Base-by-base conservation (phyloP, 129 eudicot species). In the Lonicera japonica region DNA sequence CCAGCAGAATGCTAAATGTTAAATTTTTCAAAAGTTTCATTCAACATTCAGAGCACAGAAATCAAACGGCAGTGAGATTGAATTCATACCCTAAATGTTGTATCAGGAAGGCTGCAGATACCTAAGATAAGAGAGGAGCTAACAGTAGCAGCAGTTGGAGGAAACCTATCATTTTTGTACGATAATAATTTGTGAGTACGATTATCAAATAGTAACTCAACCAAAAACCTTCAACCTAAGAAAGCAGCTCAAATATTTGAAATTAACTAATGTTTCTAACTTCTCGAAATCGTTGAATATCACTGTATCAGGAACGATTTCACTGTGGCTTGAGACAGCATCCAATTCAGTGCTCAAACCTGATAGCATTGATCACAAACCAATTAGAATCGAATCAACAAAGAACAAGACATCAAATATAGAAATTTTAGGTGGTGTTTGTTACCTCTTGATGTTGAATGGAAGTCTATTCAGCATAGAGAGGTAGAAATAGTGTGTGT, bases 141-240 rank as follows among this genome's bases (percentile, higher is more conserved):
- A 65, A 94, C 99, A 70, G 99, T 94, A 25, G 92, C 99, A 58
- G 99, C 99, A 60, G 96, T 94, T 56, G 96, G 99, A 74, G 99
- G 95, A 75, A 94, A 94, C 86, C 99, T 94, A 58, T 24, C 43
- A 13, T n/a, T 48, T 2, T 29, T n/a, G n/a, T n/a, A 38, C 43
- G 43, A 43, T 43, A 43, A 43, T 43, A 10, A 43, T 1, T 10
- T 3, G 16, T 2, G 16, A 43, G 50, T 43, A 14, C 16, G 1
- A 10, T 43, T 14, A 43, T 43, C 38, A 58, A 22, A 67, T 59
- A 10, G 29, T 16, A 14, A 62, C 55, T 23, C n/a, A 20, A 54
- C 5, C 16, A 46, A 68, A 46, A 29, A 53, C 40, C n/a, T 29
- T 68, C 38, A 19, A 69, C 17, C 17, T 23, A 25, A 25, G n/a